Evolutionary conservation across 139 green algal species (phyloP), one percentile per base, ranked within the genome.

Genomic region (Tetraselmis striata): DNA sequence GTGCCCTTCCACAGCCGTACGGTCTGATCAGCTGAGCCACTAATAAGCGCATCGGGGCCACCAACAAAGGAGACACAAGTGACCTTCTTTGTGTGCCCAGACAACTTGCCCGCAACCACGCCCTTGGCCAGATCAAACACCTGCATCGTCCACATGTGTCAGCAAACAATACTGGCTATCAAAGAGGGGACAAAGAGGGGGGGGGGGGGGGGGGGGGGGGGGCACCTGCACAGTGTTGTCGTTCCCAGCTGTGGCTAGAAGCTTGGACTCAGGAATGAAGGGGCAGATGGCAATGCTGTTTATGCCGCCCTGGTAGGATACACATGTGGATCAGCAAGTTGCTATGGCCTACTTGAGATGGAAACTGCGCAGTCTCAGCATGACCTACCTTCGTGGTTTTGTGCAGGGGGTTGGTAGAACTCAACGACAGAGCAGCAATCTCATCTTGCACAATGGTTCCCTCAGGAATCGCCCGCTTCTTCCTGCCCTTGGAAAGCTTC

Each of bases 41-140:
- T 92, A n/a, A 96, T 79, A 29, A 98, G 81, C 25, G 95, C 32
- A 22, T 84, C 83, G 2, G 83, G 28, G 22, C 32, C 32, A 29
- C 87, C 83, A 25, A 86, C 74, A 27, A 89, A 87, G 22, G 77
- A 83, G 74, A 86, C 84, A 75, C 78, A 74, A n/a, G 74, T 95
- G 58, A 97, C 86, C 76, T 88, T 88, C 90, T 98, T 99, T 78
- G 78, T 78, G 88, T 99, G 96, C 26, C 94, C 95, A 24, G 86
- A 82, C 28, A 98, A 86, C 26, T 77, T 77, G 74, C 74, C 26
- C n/a, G 5, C 23, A 2, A 30, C 25, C 2, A 79, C 85, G 1
- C 81, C 77, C 5, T 28, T 22, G 28, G 27, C 74, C n/a, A 29
- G 28, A 83, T 96, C 92, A 59, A 95, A 95, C 28, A 96, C 80